phyloP scores from a whole-genome alignment of 2,329 filamentous ascomycete genomes.

The Fusarium austroafricanum region DNA sequence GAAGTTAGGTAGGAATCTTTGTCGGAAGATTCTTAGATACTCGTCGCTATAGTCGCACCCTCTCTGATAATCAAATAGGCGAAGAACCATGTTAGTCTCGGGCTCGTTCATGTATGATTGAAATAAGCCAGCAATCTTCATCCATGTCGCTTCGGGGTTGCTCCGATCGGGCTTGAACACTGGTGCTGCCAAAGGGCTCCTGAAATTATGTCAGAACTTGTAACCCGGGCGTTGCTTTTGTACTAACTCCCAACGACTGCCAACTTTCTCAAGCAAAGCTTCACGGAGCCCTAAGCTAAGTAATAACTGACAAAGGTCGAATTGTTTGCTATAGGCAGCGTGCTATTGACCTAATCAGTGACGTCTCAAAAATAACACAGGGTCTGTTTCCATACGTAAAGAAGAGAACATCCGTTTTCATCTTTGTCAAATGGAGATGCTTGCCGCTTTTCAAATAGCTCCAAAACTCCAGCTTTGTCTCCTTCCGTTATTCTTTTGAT shows the following conservation, averaged over 20 bases:
- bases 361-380: fast-evolving
- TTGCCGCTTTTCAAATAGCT: constrained; percentile 34
- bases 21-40: constrained; percentile 8
- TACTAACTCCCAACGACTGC: neutral
- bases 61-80: constrained; percentile 26
- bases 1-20: constrained; percentile 35
- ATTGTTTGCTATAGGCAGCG: constrained; percentile 4
- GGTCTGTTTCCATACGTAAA: constrained; percentile 28
- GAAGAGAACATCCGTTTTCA: constrained; percentile 3
- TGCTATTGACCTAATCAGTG: neutral
- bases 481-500: constrained; percentile 17
- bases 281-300: constrained; percentile 30
- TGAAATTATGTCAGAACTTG: constrained; percentile 2
- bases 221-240: too few species aligned
- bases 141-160: neutral
- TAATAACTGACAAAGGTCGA: constrained; percentile 32
- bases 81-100: constrained; percentile 19
- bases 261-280: neutral
- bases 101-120: constrained; percentile 35
- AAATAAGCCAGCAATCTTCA: constrained; percentile 31
- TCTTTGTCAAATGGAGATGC: constrained; percentile 45
- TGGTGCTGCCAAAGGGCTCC: neutral
- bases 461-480: constrained; percentile 31
- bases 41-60: constrained; percentile 15
- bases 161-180: neutral